Base-by-base conservation (phyloP, 345 rosid genomes). In the Citrus glauca region DNA sequence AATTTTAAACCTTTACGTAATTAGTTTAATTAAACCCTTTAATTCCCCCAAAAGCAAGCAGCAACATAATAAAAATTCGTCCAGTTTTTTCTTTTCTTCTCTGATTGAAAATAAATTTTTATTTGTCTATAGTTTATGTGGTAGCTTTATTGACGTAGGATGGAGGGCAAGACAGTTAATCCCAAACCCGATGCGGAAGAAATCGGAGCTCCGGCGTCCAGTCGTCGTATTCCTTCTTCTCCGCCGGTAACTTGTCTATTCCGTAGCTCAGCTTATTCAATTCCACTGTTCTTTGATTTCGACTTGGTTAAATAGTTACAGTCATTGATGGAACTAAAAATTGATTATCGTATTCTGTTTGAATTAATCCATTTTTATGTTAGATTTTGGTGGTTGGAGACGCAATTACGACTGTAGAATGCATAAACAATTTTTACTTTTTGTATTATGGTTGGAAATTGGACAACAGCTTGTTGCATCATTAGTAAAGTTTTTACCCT, bases 131-230 rank as follows among this genome's bases (percentile, higher is more conserved):
- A 3, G 50, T 17, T 7, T 69, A 5, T 25, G 56, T 5, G 22
- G 71, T 37, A 5, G 30, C 32, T 67, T 22, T 22, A 1, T n/a
- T 38, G 1, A 24, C 1, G 45, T 45, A 76, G 16, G 5, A 88
- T 88, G 89, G 89, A 82, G 69, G 83, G 33, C 61, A 59, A 55
- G 70, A 55, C 71, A 63, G 66, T 32, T 24, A 65, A 75, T 67
- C 59, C 61, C 16, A n/a, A 64, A 56, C 7, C 82, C n/a, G 19
- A 55, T 25, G 72, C 17, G 6, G 69, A 74, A 66, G 80, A 70
- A 64, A 78, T 65, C 75, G 72, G 45, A 67, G 66, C 22, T 71
- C 73, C 73, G 75, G 73, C 67, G 59, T 74, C 79, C 33, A 27
- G 32, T 63, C 37, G 19, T 24, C 62, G 16, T 72, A 48, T 30